Base-by-base conservation (phyloP, 2,329 filamentous ascomycete species). In the Colletotrichum navitas region DNA sequence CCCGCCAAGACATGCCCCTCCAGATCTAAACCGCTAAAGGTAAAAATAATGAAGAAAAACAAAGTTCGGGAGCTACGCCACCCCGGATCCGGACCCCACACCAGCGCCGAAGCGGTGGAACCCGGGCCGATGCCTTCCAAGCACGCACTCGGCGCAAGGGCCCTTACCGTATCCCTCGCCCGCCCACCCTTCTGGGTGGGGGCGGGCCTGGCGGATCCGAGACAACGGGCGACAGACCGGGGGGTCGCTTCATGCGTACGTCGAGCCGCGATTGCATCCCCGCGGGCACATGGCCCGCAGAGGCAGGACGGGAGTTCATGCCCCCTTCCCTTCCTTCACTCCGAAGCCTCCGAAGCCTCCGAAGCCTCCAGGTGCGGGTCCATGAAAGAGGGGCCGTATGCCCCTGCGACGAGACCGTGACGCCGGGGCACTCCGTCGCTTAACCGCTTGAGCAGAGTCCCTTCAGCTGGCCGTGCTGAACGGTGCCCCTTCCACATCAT, bases 81-180 rank as follows among this genome's bases (percentile, higher is more conserved):
- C 43, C 18, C 12, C 43, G 34, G 11, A 56, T 36, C 21, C 32
- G 52, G 52, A 8, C 18, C 54, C 11, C 45, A 10, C 51, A n/a
- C 1, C 24, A 39, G 14, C 21, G 32, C 11, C 54, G 32, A n/a
- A 32, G 21, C 12, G 21, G 21, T 11, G 34, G 54, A 12, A 47
- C 21, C 21, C 6, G 34, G 54, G 54, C 21, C 54, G 54, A 14
- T n/a, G n/a, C 11, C 21, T 3, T 10, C 24, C 18, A 16, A 39
- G 12, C 32, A 56, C 54, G 54, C 21, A 61, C 36, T 3, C 59
- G 43, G 59, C 43, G 43, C 59, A 61, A 61, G 45, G 43, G 6
- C 32, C 54, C 21, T 56, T 56, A 21, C 7, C 21, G 21, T 24
- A 24, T 16, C 21, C 32, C 10, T 12, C 14, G 5, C 6, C 43